These are phyloP conservation scores for Discostella pseudostelligera DNA, from an alignment of 108 stramenopile genomes.

Conservation along the genomic window DNA sequence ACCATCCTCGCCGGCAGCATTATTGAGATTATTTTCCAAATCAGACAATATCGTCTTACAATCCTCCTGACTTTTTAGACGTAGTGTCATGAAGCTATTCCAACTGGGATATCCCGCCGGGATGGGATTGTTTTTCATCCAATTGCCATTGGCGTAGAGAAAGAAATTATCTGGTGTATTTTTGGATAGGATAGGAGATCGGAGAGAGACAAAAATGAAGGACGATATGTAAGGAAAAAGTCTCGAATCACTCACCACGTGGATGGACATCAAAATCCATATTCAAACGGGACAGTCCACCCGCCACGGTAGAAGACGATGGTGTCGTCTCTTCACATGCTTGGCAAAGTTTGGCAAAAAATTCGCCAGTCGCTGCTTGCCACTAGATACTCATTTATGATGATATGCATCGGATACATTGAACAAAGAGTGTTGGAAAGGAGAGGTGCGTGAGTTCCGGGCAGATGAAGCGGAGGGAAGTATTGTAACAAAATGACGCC, in stretches of 20 bases:
- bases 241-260: background rate
- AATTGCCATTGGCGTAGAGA: constrained; percentile 66
- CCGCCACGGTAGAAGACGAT: background rate
- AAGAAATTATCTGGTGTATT: constrained; percentile 54
- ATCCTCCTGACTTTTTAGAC: constrained; percentile 68
- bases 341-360: constrained; percentile 58
- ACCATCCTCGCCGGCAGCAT: background rate
- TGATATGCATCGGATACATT: background rate
- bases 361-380: constrained; percentile 53
- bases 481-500: too few species aligned
- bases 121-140: constrained; percentile 81
- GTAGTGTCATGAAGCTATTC: constrained; percentile 71
- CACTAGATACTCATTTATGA: constrained; percentile 20
- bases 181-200: background rate
- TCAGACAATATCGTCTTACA: constrained; percentile 52
- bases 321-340: constrained; percentile 35
- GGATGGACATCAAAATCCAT: constrained; percentile 52
- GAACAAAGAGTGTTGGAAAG: background rate
- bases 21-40: constrained; percentile 24
- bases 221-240: background rate
- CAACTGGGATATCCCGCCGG: constrained; percentile 76
- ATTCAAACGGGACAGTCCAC: constrained; percentile 43
- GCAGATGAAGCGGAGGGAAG: background rate
- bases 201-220: too few species aligned
- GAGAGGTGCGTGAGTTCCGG: background rate